phyloP scores from a whole-genome alignment of 2,329 filamentous ascomycete species.

The Xylariaceae sp. region DNA sequence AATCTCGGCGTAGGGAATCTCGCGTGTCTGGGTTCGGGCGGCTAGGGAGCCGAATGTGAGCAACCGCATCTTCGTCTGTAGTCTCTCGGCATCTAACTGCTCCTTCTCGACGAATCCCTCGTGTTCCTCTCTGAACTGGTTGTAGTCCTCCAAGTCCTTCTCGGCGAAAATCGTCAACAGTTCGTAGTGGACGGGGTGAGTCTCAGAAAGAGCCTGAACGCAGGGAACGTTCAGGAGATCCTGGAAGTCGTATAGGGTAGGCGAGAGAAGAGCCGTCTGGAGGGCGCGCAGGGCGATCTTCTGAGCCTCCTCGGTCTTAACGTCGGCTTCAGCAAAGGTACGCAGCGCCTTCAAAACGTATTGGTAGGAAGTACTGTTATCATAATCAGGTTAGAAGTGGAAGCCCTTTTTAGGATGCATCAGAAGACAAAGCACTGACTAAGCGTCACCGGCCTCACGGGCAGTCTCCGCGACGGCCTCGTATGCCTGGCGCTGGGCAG shows the following conservation, averaged over 20 bases:
- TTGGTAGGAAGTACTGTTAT: slow-evolving; percentile 54
- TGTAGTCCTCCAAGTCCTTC: slow-evolving; percentile 90
- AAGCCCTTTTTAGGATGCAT: slow-evolving; percentile 3
- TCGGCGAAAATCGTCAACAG: slow-evolving; percentile 93
- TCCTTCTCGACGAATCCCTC: slow-evolving; percentile 76
- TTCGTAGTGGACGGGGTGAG: slow-evolving; percentile 80
- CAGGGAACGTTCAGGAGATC: slow-evolving; percentile 77
- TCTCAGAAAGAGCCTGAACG: slow-evolving; percentile 80
- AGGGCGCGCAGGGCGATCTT: slow-evolving; percentile 54
- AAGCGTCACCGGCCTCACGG: slow-evolving; percentile 67
- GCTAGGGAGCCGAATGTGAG: slow-evolving; percentile 88
- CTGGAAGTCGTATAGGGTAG: slow-evolving; percentile 63
- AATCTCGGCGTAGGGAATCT: slow-evolving; percentile 83
- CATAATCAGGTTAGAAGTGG: slow-evolving; percentile 4
- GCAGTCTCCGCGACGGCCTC: slow-evolving; percentile 78
- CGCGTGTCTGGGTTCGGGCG: slow-evolving; percentile 74
- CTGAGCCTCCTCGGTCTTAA: slow-evolving; percentile 56
- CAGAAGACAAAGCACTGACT: slow-evolving; percentile 46
- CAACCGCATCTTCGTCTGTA: slow-evolving; percentile 94
- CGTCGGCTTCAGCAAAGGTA: slow-evolving; percentile 55
- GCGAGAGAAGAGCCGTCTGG: slow-evolving; percentile 49
- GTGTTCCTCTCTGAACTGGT: slow-evolving; percentile 91
- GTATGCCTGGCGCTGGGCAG: slow-evolving; percentile 80
- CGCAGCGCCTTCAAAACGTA: slow-evolving; percentile 60
- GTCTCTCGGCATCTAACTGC: slow-evolving; percentile 63